Percentiles rank a stretch among this genome's conserved stretches.
phyloP scores from a whole-genome alignment of 2,329 filamentous ascomycete species.

The Aureobasidium namibiae region DNA sequence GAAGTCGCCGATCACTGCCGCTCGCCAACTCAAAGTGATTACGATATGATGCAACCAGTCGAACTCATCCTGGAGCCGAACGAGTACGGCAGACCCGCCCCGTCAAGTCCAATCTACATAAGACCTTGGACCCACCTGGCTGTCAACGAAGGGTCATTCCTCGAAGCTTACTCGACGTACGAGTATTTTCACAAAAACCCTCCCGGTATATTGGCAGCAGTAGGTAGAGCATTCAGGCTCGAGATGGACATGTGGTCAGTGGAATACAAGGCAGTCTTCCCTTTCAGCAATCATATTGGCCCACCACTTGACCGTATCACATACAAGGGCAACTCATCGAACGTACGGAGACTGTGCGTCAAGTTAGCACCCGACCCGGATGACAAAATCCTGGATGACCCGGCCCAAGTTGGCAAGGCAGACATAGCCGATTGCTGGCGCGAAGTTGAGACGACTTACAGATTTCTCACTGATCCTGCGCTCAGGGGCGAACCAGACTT shows the following conservation, averaged over 20 bases:
- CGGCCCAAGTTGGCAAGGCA: slow-evolving; percentile 32
- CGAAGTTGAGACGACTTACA: slow-evolving; percentile 20
- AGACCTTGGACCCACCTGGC: slow-evolving; percentile 56
- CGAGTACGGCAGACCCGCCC: not conserved
- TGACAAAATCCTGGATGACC: slow-evolving; percentile 31
- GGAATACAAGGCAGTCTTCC: slow-evolving; percentile 58
- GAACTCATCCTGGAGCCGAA: not conserved
- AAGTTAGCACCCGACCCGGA: slow-evolving; percentile 35
- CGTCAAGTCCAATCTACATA: slow-evolving; percentile 43
- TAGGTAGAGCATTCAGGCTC: slow-evolving; percentile 40
- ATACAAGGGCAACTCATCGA: not conserved
- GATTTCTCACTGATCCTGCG: not conserved
- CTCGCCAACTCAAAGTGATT: not conserved
- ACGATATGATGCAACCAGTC: not conserved
- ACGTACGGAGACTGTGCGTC: slow-evolving; percentile 23
- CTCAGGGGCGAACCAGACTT: not conserved
- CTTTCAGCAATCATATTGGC: slow-evolving; percentile 52
- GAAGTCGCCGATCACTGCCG: not conserved
- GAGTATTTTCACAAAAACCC: slow-evolving; percentile 61
- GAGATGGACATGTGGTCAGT: slow-evolving; percentile 14
- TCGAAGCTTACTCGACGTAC: slow-evolving; percentile 62
- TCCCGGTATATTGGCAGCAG: slow-evolving; percentile 43
- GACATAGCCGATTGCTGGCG: slow-evolving; percentile 33
- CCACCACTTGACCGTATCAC: slow-evolving; percentile 17
- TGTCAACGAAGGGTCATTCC: slow-evolving; percentile 68